Evolutionary conservation across 495 filamentous ascomycete species (phyloP).

Genomic region (Penicillium bialowiezense): DNA sequence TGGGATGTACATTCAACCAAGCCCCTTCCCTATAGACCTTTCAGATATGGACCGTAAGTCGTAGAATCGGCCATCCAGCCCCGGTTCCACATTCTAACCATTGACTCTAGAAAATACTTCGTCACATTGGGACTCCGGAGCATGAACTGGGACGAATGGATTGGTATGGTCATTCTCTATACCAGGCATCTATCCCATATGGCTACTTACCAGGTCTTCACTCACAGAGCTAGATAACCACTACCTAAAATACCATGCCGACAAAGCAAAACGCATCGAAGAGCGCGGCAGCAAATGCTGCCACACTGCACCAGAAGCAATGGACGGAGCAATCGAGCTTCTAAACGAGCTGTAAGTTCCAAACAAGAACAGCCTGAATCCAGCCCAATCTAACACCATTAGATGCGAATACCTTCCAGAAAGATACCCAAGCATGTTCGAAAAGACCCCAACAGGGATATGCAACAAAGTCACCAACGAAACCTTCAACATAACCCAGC

Average conservation of each 20-base stretch:
- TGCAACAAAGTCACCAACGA: slow-evolving; percentile 72
- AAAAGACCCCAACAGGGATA: slow-evolving; percentile 61
- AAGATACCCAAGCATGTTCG: slow-evolving; percentile 73
- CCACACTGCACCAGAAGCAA: slow-evolving; percentile 69
- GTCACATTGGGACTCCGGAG: slow-evolving; percentile 81
- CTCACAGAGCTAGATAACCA: slow-evolving; percentile 74
- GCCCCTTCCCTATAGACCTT: slow-evolving; percentile 80
- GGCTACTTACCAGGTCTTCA: slow-evolving; percentile 2
- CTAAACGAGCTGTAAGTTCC: slow-evolving; percentile 64
- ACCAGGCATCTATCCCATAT: neutral
- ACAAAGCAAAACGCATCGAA: slow-evolving; percentile 67
- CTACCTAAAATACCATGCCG: slow-evolving; percentile 70
- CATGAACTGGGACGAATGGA: slow-evolving; percentile 81
- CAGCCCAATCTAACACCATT: neutral
- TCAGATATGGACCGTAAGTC: slow-evolving; percentile 69
- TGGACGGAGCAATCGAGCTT: slow-evolving; percentile 74
- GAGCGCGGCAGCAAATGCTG: slow-evolving; percentile 71
- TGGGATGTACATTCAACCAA: slow-evolving; percentile 73
- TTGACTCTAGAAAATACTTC: slow-evolving; percentile 52
- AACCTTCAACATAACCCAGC: slow-evolving; percentile 63
- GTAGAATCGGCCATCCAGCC: neutral
- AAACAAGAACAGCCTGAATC: no score
- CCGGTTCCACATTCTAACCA: neutral
- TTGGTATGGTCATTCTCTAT: slow-evolving; percentile 41
- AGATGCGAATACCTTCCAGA: slow-evolving; percentile 70